Evolutionary conservation across 2,329 filamentous ascomycete species (phyloP).

Genomic region (Blastomyces parvus): DNA sequence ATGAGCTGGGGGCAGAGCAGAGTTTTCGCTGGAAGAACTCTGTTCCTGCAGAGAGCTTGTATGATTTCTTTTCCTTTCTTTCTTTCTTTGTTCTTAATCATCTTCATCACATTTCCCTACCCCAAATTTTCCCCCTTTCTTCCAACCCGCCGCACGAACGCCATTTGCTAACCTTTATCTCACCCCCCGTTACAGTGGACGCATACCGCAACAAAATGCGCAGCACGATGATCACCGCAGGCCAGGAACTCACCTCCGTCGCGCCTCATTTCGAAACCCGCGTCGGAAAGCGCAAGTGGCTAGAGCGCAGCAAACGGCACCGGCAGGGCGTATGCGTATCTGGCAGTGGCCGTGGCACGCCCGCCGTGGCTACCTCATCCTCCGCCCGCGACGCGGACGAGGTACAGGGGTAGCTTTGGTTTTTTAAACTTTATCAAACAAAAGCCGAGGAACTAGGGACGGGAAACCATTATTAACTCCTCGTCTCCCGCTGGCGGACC

Average conservation of each 20-base stretch:
- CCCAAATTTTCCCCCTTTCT: not conserved
- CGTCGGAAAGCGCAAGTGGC: conserved; percentile 16
- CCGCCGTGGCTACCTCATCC: conserved; percentile 21
- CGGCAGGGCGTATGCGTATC: not conserved
- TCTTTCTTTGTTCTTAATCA: too few species aligned
- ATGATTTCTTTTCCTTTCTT: conserved; percentile 39
- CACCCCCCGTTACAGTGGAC: conserved; percentile 54
- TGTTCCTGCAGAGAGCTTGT: conserved; percentile 88
- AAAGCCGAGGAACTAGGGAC: not conserved
- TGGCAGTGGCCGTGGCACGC: conserved; percentile 12
- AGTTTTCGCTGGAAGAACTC: conserved; percentile 73
- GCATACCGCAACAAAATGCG: conserved; percentile 89
- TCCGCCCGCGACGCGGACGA: conserved; percentile 30
- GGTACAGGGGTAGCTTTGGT: conserved; percentile 24
- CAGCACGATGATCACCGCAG: conserved; percentile 65
- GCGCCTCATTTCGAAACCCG: conserved; percentile 85
- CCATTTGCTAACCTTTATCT: conserved; percentile 11
- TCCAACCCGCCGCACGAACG: conserved; percentile 3
- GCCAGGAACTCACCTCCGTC: conserved; percentile 62
- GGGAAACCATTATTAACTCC: not conserved
- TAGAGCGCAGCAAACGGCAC: conserved; percentile 20
- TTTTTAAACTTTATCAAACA: not conserved
- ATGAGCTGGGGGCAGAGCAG: conserved; percentile 96
- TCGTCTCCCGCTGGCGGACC: not conserved
- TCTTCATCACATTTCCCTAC: not conserved